A percentile compares a stretch with the other conserved stretches of the same genome.
Conservation (phyloP, 164 flowering plant species). For the Kingdonia uniflora region DNA sequence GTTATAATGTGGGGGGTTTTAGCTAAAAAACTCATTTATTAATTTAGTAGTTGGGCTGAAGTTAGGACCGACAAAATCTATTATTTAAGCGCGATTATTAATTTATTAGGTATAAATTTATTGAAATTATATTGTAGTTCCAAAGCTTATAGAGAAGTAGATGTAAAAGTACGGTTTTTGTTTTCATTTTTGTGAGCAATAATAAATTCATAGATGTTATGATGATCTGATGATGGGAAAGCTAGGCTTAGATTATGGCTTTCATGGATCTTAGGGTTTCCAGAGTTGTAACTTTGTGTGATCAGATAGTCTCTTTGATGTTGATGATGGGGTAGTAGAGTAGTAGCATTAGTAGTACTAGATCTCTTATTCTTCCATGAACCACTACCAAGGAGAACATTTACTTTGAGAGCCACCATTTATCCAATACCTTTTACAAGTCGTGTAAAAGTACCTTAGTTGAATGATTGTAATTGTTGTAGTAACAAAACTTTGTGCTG, state of each 20-base stretch:
- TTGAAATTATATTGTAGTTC: too few relatives aligned
- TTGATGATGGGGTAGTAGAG: too few relatives aligned
- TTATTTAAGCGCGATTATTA: too few relatives aligned
- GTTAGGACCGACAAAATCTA: too few relatives aligned
- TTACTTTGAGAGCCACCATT: slow-evolving; percentile 90
- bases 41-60: too few relatives aligned
- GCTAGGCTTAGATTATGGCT: slow-evolving; percentile 76
- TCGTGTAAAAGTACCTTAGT: slow-evolving; percentile 90
- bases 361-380: too few relatives aligned
- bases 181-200: slow-evolving; percentile 20
- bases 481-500: slow-evolving; percentile 91
- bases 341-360: slow-evolving; percentile 30
- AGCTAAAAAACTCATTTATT: too few relatives aligned
- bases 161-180: slow-evolving; percentile 13
- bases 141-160: slow-evolving; percentile 32
- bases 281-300: slow-evolving; percentile 19
- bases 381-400: slow-evolving; percentile 92
- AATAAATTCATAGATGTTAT: slow-evolving; percentile 17
- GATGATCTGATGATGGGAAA: slow-evolving; percentile 22
- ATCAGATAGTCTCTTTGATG: slow-evolving; percentile 36
- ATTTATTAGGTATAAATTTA: too few relatives aligned
- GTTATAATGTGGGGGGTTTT: too few relatives aligned
- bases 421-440: slow-evolving; percentile 93
- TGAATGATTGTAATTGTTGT: slow-evolving; percentile 97
- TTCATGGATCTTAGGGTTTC: slow-evolving; percentile 47